A percentile compares a stretch with the other conserved stretches of the same genome.
Evolutionary conservation across 2,329 filamentous ascomycete genomes (phyloP).

Genomic region (Clarireedia hainanense): DNA sequence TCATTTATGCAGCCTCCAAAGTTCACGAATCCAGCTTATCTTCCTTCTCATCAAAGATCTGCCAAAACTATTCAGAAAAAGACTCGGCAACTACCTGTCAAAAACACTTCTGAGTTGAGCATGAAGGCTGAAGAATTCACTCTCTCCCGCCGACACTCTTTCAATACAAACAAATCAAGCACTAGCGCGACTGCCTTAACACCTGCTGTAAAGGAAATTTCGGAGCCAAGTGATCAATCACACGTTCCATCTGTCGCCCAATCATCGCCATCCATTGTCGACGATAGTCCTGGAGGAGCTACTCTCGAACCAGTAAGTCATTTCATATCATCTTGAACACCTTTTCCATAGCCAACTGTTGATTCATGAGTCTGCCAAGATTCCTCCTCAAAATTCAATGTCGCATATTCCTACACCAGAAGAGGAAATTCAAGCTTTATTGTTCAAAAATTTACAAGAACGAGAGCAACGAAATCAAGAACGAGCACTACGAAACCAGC

Average conservation of each 20-base stretch:
- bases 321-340: neutral
- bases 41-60: too few relatives aligned
- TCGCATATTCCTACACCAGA: too few relatives aligned
- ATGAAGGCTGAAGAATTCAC: neutral
- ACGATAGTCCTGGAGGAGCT: neutral
- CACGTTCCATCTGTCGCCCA: neutral
- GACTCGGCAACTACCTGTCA: too few relatives aligned
- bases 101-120: too few relatives aligned
- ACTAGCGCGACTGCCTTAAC: neutral
- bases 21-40: too few relatives aligned
- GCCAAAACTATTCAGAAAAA: too few relatives aligned
- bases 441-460: too few relatives aligned
- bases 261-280: neutral
- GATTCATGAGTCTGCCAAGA: neutral
- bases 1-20: too few relatives aligned
- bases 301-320: neutral
- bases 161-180: neutral
- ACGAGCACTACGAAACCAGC: too few relatives aligned
- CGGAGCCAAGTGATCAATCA: neutral
- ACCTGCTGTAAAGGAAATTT: neutral
- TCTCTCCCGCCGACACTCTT: neutral
- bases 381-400: too few relatives aligned
- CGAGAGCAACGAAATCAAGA: too few relatives aligned
- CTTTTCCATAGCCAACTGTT: neutral
- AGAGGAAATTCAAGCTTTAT: too few relatives aligned